Evolutionary conservation across 2,329 filamentous ascomycete species (phyloP).

Genomic region (Cercospora citrullina): DNA sequence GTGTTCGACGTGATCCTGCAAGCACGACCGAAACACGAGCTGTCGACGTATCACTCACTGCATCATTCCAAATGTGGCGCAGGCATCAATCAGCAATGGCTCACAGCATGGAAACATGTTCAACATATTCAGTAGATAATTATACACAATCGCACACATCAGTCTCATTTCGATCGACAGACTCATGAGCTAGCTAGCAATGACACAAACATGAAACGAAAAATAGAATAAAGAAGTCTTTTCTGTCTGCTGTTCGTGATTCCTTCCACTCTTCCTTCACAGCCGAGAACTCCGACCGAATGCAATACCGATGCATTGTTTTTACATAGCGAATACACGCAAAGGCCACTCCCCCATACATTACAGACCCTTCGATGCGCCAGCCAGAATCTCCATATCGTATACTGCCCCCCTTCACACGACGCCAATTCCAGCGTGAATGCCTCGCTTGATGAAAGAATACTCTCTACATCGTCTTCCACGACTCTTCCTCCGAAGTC

Average conservation of each 20-base stretch:
- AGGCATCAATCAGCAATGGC: background rate
- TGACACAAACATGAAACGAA: background rate
- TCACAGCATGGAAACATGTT: background rate
- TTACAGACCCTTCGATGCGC: background rate
- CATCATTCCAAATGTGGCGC: background rate
- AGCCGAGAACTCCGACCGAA: background rate
- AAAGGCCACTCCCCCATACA: background rate
- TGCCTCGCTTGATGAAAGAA: background rate
- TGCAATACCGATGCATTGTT: background rate
- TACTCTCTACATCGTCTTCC: constrained; percentile 7
- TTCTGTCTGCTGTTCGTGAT: background rate
- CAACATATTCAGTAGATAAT: background rate
- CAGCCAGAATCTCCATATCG: background rate
- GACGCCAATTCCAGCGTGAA: background rate
- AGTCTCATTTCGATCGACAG: background rate
- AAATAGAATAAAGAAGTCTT: background rate
- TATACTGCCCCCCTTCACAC: background rate
- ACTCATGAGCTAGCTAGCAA: background rate
- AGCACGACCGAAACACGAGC: background rate
- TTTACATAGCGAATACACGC: background rate
- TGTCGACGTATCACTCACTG: background rate
- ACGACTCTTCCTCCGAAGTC: constrained; percentile 2
- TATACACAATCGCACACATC: background rate
- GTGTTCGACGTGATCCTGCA: background rate
- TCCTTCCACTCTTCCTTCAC: background rate